Evolutionary conservation across 179 eudicot genomes (phyloP).

Genomic region (Silene noctiflora): DNA sequence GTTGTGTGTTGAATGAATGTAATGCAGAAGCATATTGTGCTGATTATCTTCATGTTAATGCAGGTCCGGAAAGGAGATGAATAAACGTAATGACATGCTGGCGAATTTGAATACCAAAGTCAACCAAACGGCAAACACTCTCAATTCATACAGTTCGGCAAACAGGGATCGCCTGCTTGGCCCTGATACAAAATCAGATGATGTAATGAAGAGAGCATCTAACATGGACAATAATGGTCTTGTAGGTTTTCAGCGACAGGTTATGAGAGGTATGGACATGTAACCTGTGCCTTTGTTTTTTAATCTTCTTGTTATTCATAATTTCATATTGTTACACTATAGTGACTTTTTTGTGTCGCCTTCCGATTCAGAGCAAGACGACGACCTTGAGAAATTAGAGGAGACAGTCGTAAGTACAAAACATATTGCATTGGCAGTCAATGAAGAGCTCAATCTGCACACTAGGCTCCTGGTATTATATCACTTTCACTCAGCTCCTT

Average conservation of each 20-base stretch:
- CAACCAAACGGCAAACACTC: constrained; percentile 65
- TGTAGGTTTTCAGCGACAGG: constrained; percentile 87
- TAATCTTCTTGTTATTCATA: too few species aligned
- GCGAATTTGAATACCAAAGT: constrained; percentile 68
- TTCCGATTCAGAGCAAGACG: constrained; percentile 73
- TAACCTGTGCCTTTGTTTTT: constrained; percentile 4
- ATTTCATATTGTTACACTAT: too few species aligned
- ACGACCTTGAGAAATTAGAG: constrained; percentile 83
- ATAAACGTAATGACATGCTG: constrained; percentile 77
- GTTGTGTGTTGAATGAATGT: background rate
- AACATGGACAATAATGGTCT: constrained; percentile 78
- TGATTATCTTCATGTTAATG: constrained; percentile 16
- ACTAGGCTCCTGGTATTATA: constrained; percentile 75
- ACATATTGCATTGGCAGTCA: constrained; percentile 93
- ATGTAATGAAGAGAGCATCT: constrained; percentile 64
- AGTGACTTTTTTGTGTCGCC: background rate
- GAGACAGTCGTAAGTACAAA: constrained; percentile 84
- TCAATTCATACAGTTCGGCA: constrained; percentile 80
- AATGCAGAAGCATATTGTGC: constrained; percentile 2
- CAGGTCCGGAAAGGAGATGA: constrained; percentile 86
- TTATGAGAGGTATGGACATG: constrained; percentile 67
- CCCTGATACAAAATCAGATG: constrained; percentile 69
- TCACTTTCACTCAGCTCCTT: background rate
- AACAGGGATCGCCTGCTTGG: constrained; percentile 89
- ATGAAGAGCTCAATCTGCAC: constrained; percentile 87